Base-by-base conservation (phyloP, 495 filamentous ascomycete genomes). In the Penicillium parvum region DNA sequence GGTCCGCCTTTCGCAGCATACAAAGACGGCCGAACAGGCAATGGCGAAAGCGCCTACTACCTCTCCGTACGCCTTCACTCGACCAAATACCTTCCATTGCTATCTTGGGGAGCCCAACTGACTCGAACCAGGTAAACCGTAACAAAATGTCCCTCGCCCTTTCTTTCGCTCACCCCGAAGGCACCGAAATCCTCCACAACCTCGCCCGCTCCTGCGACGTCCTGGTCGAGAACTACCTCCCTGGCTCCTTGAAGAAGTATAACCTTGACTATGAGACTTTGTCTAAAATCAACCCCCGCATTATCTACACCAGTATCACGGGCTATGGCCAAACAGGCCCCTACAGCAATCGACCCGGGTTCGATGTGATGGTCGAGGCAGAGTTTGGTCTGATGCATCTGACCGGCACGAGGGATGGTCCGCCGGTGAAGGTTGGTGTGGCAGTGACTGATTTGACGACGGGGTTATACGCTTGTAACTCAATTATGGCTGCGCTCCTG, bases 351-450 rank as follows among this genome's bases (percentile, higher is more conserved):
- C 76, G 91, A 6, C 86, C 91, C 2, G 91, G 91, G 9, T 97
- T 96, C 67, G 91, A 97, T 61, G 90, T 96, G 38, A 96, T 97
- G 88, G 91, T 96, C 2, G 91, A 96, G 63, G 91, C 90, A 36
- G 91, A 96, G 61, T 86, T 96, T 66, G 91, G 91, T 3, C 58
- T 97, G 34, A 96, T 97, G 91, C 91, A 97, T 64, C 94, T 97
- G 42, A 97, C 91, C 1, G 91, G 91, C 8, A 73, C 72, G 28
- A 64, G 86, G 46, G 85, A 94, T 42, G 87, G 91, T 0, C 86
- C 88, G 3, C 91, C 91, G 0, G 91, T 95, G n/a, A 96, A 96
- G 65, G 91, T 97, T 3, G 91, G 91, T 2, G 91, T 96, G 12
- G 91, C 91, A 5, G 89, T 96, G 3, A 97, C 90, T 1, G 91